Evolutionary conservation across 208 protist species (phyloP).

Genomic region (Crithidia fasciculata): DNA sequence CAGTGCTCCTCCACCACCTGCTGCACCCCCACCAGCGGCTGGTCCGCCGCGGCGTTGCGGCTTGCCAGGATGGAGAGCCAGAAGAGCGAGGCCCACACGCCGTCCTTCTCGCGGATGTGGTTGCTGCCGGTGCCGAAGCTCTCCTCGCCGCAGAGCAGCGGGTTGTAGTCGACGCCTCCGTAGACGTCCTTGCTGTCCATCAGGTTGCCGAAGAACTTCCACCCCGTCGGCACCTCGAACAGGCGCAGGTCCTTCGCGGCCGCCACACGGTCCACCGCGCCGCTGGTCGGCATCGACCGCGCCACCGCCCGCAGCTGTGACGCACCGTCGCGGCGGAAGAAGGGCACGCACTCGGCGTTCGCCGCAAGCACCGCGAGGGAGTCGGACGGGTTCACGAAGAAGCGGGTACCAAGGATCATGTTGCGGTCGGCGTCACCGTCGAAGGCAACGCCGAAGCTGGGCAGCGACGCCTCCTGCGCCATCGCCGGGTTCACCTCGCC

Average conservation of each 20-base stretch:
- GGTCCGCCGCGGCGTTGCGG: constrained; percentile 31
- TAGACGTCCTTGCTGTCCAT: constrained; percentile 94
- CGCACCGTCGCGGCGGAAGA: constrained; percentile 60
- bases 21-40: constrained; percentile 78
- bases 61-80: constrained; percentile 96
- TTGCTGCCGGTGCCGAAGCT: constrained; percentile 98
- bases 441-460: constrained; percentile 95
- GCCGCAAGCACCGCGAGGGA: constrained; percentile 96
- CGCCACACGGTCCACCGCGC: constrained; percentile 93
- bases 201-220: constrained; percentile 99
- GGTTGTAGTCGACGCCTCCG: constrained; percentile 65
- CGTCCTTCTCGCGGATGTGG: constrained; percentile 99
- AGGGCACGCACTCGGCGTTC: constrained; percentile 93
- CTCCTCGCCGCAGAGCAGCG: constrained; percentile 98
- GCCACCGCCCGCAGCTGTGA: constrained; percentile 89
- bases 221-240: constrained; percentile 97
- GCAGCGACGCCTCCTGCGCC: constrained; percentile 29
- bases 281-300: constrained; percentile 96
- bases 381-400: constrained; percentile 98
- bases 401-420: constrained; percentile 96
- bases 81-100: constrained; percentile 97
- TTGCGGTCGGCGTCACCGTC: constrained; percentile 99
- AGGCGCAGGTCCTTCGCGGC: constrained; percentile 58
- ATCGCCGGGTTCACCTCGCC: constrained; percentile 40
- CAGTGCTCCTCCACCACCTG: constrained; percentile 95